Evolutionary conservation across 2,329 filamentous ascomycete genomes (phyloP).

Genomic region (Diplodia intermedia): DNA sequence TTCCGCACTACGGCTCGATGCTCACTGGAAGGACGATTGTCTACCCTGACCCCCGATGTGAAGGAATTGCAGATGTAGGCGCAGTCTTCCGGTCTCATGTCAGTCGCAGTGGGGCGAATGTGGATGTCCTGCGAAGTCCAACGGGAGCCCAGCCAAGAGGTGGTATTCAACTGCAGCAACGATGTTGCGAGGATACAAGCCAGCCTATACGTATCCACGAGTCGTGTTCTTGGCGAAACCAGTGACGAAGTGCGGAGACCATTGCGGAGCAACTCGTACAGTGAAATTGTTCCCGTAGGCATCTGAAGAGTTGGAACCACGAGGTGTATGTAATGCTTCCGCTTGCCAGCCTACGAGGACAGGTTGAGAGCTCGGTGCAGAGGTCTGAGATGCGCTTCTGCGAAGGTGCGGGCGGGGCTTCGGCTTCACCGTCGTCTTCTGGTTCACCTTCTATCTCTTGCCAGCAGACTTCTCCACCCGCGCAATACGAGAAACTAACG

Average conservation of each 20-base stretch:
- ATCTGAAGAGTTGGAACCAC: not conserved
- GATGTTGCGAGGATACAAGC: slow-evolving; percentile 6
- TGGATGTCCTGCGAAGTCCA: slow-evolving; percentile 14
- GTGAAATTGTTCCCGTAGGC: slow-evolving; percentile 4
- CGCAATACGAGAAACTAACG: slow-evolving; percentile 12
- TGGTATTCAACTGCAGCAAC: not conserved
- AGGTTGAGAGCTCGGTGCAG: not conserved
- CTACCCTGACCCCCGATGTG: not conserved
- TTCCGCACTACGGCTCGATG: not conserved
- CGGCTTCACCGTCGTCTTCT: slow-evolving; percentile 9
- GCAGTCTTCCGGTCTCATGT: slow-evolving; percentile 9
- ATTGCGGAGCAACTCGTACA: slow-evolving; percentile 14
- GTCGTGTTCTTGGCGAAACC: slow-evolving; percentile 5
- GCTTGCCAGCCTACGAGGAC: not conserved
- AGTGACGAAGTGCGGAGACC: slow-evolving; percentile 6
- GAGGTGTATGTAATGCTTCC: slow-evolving; percentile 4
- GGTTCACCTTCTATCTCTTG: slow-evolving; percentile 1
- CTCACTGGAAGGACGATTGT: not conserved
- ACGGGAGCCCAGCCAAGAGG: not conserved
- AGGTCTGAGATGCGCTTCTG: not conserved
- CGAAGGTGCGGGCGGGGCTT: not conserved
- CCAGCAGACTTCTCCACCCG: slow-evolving; percentile 10
- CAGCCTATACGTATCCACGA: slow-evolving; percentile 3
- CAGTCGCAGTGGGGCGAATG: not conserved
- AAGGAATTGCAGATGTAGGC: slow-evolving; percentile 17